phyloP scores from a whole-genome alignment of 257 asterid species.

The Primulina huaijiensis region DNA sequence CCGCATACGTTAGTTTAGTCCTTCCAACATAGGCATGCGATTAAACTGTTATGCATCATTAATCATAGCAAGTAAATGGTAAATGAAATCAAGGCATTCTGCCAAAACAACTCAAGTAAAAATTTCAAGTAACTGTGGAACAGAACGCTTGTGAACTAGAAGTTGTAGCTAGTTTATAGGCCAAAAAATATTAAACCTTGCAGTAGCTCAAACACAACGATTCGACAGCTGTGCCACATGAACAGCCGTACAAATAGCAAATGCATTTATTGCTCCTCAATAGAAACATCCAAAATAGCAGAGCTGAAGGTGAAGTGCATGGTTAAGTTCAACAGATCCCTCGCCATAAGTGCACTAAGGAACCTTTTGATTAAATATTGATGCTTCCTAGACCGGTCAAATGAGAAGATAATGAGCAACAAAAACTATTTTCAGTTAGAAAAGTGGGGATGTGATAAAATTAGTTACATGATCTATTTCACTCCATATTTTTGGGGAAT shows the following conservation, averaged over 20 bases:
- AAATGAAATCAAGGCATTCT: not conserved
- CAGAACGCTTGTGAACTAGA: no score
- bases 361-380: not conserved
- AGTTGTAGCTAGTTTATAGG: not conserved
- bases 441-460: not conserved
- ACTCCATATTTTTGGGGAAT: not conserved
- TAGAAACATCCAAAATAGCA: not conserved
- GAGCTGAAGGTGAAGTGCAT: not conserved
- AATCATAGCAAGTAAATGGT: not conserved
- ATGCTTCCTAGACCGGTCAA: not conserved
- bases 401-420: not conserved
- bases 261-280: not conserved
- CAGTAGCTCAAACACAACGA: not conserved
- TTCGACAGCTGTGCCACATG: not conserved
- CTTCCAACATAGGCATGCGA: not conserved
- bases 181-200: not conserved
- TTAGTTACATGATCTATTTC: not conserved
- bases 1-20: not conserved
- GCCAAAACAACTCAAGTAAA: not conserved
- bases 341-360: not conserved
- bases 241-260: not conserved
- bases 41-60: not conserved
- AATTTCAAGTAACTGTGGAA: not conserved
- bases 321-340: not conserved
- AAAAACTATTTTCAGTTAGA: not conserved